Evolutionary conservation across 164 flowering plant genomes (phyloP).

Genomic region (Paratinospora sagittata): DNA sequence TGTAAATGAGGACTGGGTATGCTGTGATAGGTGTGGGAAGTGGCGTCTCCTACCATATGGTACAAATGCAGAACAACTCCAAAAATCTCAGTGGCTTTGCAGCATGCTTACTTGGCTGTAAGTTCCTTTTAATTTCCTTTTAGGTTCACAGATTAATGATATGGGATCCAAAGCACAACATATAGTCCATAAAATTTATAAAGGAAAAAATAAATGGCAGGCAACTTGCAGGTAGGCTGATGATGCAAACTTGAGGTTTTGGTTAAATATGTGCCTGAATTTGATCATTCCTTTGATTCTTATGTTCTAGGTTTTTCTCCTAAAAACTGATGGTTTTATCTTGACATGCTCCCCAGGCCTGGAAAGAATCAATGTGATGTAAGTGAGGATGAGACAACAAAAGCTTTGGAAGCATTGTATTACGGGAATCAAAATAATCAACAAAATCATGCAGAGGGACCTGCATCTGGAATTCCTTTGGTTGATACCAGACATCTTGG

Average conservation of each 20-base stretch:
- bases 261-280: neutral
- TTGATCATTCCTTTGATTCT: neutral
- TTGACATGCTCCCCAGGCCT: conserved; percentile 50
- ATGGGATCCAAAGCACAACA: neutral
- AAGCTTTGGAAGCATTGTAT: conserved; percentile 47
- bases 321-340: conserved; percentile 1
- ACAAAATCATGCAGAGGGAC: conserved; percentile 27
- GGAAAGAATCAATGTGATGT: conserved; percentile 73
- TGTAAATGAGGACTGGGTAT: conserved; percentile 67
- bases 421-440: conserved; percentile 36
- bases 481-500: conserved; percentile 26
- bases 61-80: conserved; percentile 47
- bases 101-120: conserved; percentile 95
- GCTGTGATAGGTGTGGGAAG: conserved; percentile 72
- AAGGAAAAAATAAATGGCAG: too few relatives aligned
- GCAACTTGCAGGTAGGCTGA: too few relatives aligned
- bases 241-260: neutral
- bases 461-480: conserved; percentile 20
- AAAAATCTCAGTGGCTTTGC: conserved; percentile 80
- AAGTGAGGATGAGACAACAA: conserved; percentile 75
- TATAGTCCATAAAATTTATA: too few relatives aligned
- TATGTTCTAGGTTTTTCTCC: neutral
- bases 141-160: neutral
- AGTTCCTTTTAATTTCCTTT: conserved; percentile 31
- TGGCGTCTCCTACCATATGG: conserved; percentile 93